phyloP scores from a whole-genome alignment of 78 protist genomes.

The Blattamonas nauphoetae region DNA sequence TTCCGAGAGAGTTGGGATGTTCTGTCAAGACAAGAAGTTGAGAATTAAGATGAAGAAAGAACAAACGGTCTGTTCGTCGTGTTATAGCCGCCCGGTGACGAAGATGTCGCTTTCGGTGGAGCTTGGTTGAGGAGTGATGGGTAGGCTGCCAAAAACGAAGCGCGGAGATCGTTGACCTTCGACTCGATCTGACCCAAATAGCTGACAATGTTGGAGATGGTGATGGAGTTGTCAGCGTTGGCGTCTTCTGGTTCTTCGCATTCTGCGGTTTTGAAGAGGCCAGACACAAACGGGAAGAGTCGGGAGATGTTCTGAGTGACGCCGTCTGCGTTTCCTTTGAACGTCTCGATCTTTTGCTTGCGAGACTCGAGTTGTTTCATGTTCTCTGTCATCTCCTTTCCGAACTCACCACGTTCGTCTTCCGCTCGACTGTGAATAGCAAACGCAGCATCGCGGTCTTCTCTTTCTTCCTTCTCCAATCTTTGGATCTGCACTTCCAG shows the following conservation, averaged over 20 bases:
- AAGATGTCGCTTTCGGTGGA: neutral
- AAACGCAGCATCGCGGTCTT: neutral
- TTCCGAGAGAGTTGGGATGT: neutral
- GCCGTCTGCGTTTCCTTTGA: neutral
- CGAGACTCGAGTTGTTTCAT: neutral
- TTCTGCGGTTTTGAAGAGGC: neutral
- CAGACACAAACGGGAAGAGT: neutral
- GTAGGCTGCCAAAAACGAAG: neutral
- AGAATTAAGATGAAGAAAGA: too few species aligned
- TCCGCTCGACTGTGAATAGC: neutral
- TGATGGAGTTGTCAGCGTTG: neutral
- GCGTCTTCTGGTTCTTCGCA: neutral
- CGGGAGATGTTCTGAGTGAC: neutral
- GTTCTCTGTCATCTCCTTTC: neutral
- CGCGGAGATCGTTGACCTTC: neutral
- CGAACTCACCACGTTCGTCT: neutral
- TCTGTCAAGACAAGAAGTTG: neutral
- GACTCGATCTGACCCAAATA: constrained; percentile 21
- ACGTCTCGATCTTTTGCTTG: neutral
- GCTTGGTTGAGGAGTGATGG: neutral
- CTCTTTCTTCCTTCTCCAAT: neutral
- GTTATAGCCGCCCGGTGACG: neutral
- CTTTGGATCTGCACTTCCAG: neutral
- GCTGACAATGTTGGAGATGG: neutral
- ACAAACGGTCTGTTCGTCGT: neutral